phyloP scores from a whole-genome alignment of 495 filamentous ascomycete genomes.

The Hypoxylon lenormandii region DNA sequence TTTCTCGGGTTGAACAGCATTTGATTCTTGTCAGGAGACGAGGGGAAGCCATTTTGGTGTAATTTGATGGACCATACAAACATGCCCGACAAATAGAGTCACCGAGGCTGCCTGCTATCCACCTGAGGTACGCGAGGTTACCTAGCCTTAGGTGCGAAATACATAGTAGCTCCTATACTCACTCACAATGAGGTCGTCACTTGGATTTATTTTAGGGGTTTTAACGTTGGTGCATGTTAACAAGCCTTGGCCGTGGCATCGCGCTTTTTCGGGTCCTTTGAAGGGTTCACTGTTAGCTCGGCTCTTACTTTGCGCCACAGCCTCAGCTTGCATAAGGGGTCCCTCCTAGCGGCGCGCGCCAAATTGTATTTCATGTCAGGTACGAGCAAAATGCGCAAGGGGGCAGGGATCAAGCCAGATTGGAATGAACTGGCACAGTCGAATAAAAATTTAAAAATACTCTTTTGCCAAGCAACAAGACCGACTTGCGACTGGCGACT shows the following conservation, averaged over 20 bases:
- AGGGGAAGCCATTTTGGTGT: background rate
- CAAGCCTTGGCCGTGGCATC: background rate
- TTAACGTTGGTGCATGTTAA: background rate
- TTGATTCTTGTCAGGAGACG: constrained; percentile 1
- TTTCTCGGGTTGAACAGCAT: background rate
- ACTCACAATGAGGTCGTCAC: background rate
- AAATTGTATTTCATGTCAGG: constrained; percentile 39
- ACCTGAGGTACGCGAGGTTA: too few relatives aligned
- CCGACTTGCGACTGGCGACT: too few relatives aligned
- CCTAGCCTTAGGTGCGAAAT: too few relatives aligned
- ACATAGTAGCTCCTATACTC: too few relatives aligned
- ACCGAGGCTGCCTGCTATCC: background rate
- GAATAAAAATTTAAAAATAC: too few relatives aligned
- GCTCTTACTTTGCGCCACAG: constrained; percentile 14
- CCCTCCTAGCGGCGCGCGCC: constrained; percentile 15
- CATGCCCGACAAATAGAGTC: background rate
- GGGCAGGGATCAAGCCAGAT: constrained; percentile 6
- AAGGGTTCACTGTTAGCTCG: constrained; percentile 14
- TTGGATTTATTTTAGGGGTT: background rate
- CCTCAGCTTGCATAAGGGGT: constrained; percentile 36
- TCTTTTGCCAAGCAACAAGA: too few relatives aligned
- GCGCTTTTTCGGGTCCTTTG: background rate
- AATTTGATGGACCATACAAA: background rate
- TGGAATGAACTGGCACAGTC: constrained; percentile 12
- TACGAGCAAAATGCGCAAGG: constrained; percentile 31